Base-by-base conservation (phyloP, 495 filamentous ascomycete genomes). In the Trichoderma orchidacearum region DNA sequence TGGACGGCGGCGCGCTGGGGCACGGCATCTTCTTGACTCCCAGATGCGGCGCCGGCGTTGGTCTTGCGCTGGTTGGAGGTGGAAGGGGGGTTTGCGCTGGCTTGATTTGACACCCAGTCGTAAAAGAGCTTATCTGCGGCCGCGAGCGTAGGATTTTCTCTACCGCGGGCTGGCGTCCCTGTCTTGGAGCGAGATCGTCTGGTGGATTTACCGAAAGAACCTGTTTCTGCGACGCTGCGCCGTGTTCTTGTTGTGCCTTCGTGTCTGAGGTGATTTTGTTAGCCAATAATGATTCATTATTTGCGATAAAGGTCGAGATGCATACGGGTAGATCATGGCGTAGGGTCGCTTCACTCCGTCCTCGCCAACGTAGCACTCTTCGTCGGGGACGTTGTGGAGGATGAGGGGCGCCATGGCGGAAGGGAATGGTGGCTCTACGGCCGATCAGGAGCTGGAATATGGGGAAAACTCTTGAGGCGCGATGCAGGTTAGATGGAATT, bases 341-440 rank as follows among this genome's bases (percentile, higher is more conserved):
- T 79, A 81, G 13, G 78, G 78, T 57, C 78, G 66, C 57, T 75
- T 68, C 50, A 80, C 63, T 51, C 78, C 78, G 65, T 81, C 78
- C 36, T 78, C 75, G 51, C 78, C 78, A 11, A 76, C 68, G 58
- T 80, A 81, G 13, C 79, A 71, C 61, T 81, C 78, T 29, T 80
- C 77, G 59, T 80, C 77, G 51, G 78, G 76, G 27, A 81, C 78
- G 61, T 81, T 80, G 65, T 81, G 78, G 27, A 81, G 65, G 60
- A 81, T 79, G 41, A 81, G 66, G 45, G 78, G 78, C 31, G 75
- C 69, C 78, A 80, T 81, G 53, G 60, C 64, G 51, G 56, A 7
- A 6, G 41, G 27, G 6, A 13, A n/a, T n/a, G n/a, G n/a, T n/a
- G n/a, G n/a, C n/a, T n/a, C n/a, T n/a, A n/a, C n/a, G n/a, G n/a